phyloP scores from a whole-genome alignment of 1,139 yeast genomes.

The Diutina neorugosa region DNA sequence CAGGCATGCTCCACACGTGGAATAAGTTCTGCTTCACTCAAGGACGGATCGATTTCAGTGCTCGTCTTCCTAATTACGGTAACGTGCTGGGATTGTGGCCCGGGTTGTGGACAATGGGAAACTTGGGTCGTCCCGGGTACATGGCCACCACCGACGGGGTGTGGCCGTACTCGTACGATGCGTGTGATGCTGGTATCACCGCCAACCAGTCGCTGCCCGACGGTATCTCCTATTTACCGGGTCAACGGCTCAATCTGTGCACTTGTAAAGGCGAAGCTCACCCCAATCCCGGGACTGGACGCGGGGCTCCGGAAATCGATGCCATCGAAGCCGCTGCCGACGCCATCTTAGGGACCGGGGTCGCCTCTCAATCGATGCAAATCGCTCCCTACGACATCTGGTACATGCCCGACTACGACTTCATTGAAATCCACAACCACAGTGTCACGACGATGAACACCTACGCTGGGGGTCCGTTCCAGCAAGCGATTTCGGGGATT shows the following conservation, averaged over 20 bases:
- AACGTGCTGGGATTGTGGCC: slow-evolving; percentile 4
- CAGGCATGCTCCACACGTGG: slow-evolving; percentile 4
- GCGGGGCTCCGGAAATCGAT: slow-evolving; percentile 17
- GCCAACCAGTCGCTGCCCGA: slow-evolving; percentile 1
- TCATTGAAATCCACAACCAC: slow-evolving; percentile 13
- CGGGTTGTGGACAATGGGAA: slow-evolving; percentile 4
- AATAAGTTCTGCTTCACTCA: slow-evolving; percentile 2
- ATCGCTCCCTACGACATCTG: slow-evolving; percentile 21
- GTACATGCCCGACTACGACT: slow-evolving; percentile 19
- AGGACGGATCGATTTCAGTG: not conserved
- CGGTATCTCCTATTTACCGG: not conserved
- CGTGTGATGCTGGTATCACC: slow-evolving; percentile 1
- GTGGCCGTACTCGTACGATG: slow-evolving; percentile 4
- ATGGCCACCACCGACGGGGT: slow-evolving; percentile 4
- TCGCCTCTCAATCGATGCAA: slow-evolving; percentile 19
- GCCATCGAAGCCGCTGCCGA: slow-evolving; percentile 21
- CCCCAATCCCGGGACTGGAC: slow-evolving; percentile 10
- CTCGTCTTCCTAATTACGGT: not conserved
- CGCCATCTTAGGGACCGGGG: slow-evolving; percentile 18
- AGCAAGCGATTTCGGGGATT: slow-evolving; percentile 18
- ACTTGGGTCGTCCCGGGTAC: slow-evolving; percentile 2
- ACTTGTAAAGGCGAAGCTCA: slow-evolving; percentile 12
- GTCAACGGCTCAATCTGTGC: slow-evolving; percentile 15
- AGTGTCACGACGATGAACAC: slow-evolving; percentile 17
- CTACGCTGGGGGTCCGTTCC: slow-evolving; percentile 21